Evolutionary conservation across 768 basidiomycete species (phyloP).

Genomic region (Lentinus brumalis): DNA sequence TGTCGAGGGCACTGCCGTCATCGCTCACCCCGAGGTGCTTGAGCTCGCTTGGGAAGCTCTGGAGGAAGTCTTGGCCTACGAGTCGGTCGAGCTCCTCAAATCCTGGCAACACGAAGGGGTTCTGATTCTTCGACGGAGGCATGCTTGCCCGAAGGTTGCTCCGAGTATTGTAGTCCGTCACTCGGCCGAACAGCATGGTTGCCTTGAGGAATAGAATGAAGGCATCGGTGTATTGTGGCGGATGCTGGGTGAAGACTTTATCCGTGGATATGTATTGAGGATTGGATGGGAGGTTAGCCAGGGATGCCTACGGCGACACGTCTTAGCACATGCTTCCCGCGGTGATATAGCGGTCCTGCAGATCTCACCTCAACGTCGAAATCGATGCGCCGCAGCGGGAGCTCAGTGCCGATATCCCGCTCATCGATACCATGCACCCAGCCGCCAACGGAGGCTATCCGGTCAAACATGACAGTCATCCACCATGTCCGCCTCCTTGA

Average conservation of each 20-base stretch:
- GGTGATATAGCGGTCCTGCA: not conserved
- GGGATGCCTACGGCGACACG: not conserved
- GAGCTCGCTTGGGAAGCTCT: conserved; percentile 67
- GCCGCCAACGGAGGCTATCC: conserved; percentile 68
- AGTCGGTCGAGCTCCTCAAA: conserved; percentile 74
- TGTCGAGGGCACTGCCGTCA: conserved; percentile 62
- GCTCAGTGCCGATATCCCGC: conserved; percentile 80
- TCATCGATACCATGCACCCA: conserved; percentile 89
- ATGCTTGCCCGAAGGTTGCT: conserved; percentile 68
- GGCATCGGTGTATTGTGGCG: conserved; percentile 78
- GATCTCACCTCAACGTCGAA: conserved; percentile 70
- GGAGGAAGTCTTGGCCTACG: conserved; percentile 66
- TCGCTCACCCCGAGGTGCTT: conserved; percentile 64
- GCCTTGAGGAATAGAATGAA: conserved; percentile 82
- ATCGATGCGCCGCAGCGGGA: conserved; percentile 74
- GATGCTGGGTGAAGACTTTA: conserved; percentile 70
- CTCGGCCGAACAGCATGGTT: conserved; percentile 81
- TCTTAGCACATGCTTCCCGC: not conserved
- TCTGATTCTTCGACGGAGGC: conserved; percentile 69
- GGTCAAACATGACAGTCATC: conserved; percentile 88
- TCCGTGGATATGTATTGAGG: conserved; percentile 70
- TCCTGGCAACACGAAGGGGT: conserved; percentile 66
- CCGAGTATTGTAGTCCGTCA: conserved; percentile 84
- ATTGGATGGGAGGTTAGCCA: conserved; percentile 48
- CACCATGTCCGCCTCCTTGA: conserved; percentile 84